Evolutionary conservation across 768 basidiomycete species (phyloP).

Genomic region (Hortiboletus flavorubellus): DNA sequence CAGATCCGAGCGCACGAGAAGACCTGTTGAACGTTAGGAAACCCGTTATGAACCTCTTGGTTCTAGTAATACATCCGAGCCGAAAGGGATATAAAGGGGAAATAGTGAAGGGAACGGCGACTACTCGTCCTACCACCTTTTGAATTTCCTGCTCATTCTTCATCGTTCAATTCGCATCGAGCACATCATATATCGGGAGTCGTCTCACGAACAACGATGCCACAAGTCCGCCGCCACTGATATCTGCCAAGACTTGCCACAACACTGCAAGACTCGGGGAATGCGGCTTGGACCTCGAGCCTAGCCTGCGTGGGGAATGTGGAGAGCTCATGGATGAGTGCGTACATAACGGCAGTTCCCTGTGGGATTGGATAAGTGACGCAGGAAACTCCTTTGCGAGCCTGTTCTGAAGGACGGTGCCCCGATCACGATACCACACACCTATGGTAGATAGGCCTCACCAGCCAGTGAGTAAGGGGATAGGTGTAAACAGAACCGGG

Average conservation of each 20-base stretch:
- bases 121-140: too few species aligned
- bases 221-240: constrained; percentile 11
- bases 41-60: too few species aligned
- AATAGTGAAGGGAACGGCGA: too few species aligned
- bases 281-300: constrained; percentile 37
- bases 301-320: constrained; percentile 33
- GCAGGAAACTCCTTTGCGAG: constrained; percentile 39
- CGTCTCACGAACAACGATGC: too few species aligned
- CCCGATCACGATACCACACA: constrained; percentile 49
- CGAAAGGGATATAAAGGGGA: too few species aligned
- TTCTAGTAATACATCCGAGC: too few species aligned
- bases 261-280: constrained; percentile 37
- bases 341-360: constrained; percentile 42
- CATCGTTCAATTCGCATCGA: background rate
- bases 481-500: background rate
- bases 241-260: constrained; percentile 43
- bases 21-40: too few species aligned
- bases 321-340: constrained; percentile 42
- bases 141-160: background rate
- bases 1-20: too few species aligned
- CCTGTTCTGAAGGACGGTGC: constrained; percentile 47
- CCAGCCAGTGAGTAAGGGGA: background rate
- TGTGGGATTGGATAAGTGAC: constrained; percentile 32
- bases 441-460: constrained; percentile 21
- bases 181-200: background rate